Percentiles rank a stretch among this genome's conserved stretches.
phyloP scores from a whole-genome alignment of 202 grass and related monocot species.

The Musa balbisiana region DNA sequence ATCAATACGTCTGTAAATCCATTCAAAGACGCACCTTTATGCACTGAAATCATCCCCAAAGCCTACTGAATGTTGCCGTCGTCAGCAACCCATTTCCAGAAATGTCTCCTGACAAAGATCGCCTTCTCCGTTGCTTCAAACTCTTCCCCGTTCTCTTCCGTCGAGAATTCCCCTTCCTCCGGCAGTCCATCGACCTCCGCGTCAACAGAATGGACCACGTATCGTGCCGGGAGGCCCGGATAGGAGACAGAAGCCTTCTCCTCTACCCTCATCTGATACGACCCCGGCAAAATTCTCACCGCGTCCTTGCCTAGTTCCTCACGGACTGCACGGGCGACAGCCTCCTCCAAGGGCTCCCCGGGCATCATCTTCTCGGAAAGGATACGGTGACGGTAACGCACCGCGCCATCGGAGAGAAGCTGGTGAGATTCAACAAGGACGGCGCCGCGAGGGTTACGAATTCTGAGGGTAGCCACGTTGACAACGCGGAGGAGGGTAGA shows the following conservation, averaged over 20 bases:
- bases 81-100: constrained; percentile 15
- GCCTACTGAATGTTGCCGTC: background rate
- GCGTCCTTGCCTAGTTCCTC: constrained; percentile 65
- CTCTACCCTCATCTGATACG: constrained; percentile 44
- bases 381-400: constrained; percentile 43
- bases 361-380: constrained; percentile 90
- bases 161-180: constrained; percentile 70
- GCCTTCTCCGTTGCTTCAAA: constrained; percentile 24
- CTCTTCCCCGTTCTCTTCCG: constrained; percentile 67
- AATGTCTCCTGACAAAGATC: constrained; percentile 1
- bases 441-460: constrained; percentile 51
- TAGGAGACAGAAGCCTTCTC: constrained; percentile 69
- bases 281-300: constrained; percentile 38
- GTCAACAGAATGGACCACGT: constrained; percentile 77
- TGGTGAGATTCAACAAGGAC: constrained; percentile 60
- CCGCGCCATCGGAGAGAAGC: constrained; percentile 71
- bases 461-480: constrained; percentile 50
- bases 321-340: constrained; percentile 42
- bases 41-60: background rate
- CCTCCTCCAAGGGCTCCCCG: constrained; percentile 55
- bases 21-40: too few relatives aligned
- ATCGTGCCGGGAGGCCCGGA: constrained; percentile 56
- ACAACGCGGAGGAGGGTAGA: constrained; percentile 47
- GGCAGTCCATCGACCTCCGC: constrained; percentile 54
- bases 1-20: too few relatives aligned